These are phyloP conservation scores for Backusella tuberculispora DNA, from an alignment of 192 early-diverging fungal genomes.

Conservation along the genomic window DNA sequence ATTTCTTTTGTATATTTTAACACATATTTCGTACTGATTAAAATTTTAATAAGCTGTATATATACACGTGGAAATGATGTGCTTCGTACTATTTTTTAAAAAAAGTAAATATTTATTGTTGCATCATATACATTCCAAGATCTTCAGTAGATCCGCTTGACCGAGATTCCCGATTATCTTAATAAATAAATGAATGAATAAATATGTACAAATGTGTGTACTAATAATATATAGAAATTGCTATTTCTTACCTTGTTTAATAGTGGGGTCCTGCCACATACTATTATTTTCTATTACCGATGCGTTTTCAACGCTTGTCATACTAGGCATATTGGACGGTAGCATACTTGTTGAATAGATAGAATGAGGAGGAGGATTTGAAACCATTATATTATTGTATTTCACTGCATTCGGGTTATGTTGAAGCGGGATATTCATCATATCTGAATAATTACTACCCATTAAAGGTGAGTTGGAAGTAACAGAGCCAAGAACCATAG, in stretches of 20 bases:
- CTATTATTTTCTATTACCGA: neutral
- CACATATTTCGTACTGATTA: neutral
- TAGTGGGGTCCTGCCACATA: neutral
- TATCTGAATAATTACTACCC: neutral
- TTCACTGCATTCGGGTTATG: constrained; percentile 2
- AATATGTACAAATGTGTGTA: neutral
- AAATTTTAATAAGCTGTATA: neutral
- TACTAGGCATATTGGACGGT: neutral
- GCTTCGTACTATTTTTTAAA: neutral
- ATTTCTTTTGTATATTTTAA: neutral
- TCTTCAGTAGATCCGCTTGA: neutral
- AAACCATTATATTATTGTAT: constrained; percentile 7
- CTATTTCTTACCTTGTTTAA: constrained; percentile 3
- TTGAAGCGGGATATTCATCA: neutral
- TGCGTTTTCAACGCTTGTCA: neutral
- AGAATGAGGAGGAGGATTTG: neutral
- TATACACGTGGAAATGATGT: neutral
- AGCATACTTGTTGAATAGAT: neutral
- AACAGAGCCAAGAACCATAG: neutral
- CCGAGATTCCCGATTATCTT: neutral
- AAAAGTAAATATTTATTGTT: constrained; percentile 4
- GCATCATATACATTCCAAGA: constrained; percentile 7
- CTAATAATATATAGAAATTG: neutral
- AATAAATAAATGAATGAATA: neutral
- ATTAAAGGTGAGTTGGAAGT: neutral